phyloP scores from a whole-genome alignment of 2,329 filamentous ascomycete species.

The Juglanconis juglandina region DNA sequence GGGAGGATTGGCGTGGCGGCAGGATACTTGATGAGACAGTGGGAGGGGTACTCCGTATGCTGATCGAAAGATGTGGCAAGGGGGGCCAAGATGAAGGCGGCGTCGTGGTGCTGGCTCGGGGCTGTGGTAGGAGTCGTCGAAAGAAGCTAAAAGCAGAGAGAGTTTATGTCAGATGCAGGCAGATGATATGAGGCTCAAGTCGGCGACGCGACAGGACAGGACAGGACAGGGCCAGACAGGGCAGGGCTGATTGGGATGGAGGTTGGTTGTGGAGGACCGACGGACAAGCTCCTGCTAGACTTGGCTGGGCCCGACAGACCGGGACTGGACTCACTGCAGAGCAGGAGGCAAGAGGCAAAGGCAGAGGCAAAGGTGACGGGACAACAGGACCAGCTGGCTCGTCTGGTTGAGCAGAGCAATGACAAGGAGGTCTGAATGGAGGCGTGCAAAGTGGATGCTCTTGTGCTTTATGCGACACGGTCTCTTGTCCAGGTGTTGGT shows the following conservation, averaged over 20 bases:
- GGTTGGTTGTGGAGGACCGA: constrained; percentile 9
- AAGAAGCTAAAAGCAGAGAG: not conserved
- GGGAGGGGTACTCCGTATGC: constrained; percentile 4
- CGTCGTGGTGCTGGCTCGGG: not conserved
- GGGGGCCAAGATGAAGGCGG: constrained; percentile 6
- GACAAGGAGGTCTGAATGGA: not conserved
- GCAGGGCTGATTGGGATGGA: constrained; percentile 3
- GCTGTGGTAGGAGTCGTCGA: not conserved
- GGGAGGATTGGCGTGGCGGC: not conserved
- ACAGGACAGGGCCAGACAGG: not conserved
- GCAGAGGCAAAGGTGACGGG: not conserved
- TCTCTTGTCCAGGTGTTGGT: not conserved
- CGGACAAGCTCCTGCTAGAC: constrained; percentile 17
- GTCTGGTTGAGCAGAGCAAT: not conserved
- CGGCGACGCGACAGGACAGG: not conserved
- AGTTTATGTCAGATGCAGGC: constrained; percentile 7
- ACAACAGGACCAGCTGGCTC: not conserved
- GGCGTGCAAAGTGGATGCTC: not conserved
- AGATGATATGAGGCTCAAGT: constrained; percentile 11
- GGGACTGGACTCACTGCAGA: not conserved
- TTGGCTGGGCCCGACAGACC: constrained; percentile 9
- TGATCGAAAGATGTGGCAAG: constrained; percentile 3
- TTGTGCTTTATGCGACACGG: constrained; percentile 13
- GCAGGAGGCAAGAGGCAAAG: not conserved
- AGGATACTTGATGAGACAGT: constrained; percentile 7